A percentile compares a stretch with the other conserved stretches of the same genome.
Conservation (phyloP, 2,329 filamentous ascomycete genomes). For the Colletotrichum sp. region DNA sequence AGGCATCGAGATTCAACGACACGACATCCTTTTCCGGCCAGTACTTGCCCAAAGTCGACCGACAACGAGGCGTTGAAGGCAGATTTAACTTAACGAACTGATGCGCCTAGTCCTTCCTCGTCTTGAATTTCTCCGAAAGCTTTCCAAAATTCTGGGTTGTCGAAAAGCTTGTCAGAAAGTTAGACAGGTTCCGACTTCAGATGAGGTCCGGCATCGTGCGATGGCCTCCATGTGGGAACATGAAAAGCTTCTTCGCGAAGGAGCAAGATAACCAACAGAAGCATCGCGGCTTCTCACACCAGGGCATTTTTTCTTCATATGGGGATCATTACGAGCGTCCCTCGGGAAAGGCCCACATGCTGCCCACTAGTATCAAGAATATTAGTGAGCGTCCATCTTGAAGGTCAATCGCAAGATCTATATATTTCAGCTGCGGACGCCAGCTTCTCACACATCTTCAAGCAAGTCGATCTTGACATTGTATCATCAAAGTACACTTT, state of each 20-base stretch:
- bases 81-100: not conserved
- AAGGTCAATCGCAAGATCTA: not conserved
- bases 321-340: not conserved
- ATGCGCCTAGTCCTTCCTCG: not conserved
- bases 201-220: not conserved
- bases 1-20: not conserved
- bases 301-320: not conserved
- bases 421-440: not conserved
- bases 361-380: not conserved
- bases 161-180: not conserved
- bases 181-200: not conserved
- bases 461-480: not conserved
- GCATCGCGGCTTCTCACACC: not conserved
- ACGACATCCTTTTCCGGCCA: not conserved
- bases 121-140: not conserved
- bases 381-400: not conserved
- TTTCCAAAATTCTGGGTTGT: not conserved
- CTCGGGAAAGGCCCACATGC: not conserved
- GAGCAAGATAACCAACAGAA: not conserved
- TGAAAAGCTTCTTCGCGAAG: not conserved
- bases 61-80: not conserved
- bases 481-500: rapidly evolving
- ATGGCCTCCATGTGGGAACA: not conserved
- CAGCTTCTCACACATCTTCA: not conserved
- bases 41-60: not conserved